phyloP scores from a whole-genome alignment of 148 eudicot genomes.

The Chenopodium formosanum region DNA sequence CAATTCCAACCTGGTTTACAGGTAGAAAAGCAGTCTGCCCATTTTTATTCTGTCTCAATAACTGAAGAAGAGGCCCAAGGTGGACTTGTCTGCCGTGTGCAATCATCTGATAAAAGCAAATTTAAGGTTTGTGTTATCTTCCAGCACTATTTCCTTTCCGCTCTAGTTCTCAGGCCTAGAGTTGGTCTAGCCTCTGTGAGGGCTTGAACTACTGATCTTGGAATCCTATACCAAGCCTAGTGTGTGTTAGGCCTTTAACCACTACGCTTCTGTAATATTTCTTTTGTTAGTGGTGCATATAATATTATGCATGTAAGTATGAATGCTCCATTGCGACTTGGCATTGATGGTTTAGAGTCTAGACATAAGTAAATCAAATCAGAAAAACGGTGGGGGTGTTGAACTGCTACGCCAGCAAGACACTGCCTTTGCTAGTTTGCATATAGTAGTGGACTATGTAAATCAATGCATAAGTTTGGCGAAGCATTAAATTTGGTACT shows the following conservation, averaged over 20 bases:
- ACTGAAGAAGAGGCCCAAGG: constrained; percentile 76
- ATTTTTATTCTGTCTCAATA: constrained; percentile 81
- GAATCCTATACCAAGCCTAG: neutral
- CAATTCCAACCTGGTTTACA: constrained; percentile 28
- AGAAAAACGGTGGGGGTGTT: neutral
- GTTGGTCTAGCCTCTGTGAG: neutral
- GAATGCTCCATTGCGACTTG: neutral
- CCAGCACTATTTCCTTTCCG: neutral
- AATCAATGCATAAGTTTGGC: too few species aligned
- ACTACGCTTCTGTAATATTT: neutral
- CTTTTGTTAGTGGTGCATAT: neutral
- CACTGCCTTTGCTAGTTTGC: neutral
- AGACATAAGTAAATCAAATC: neutral
- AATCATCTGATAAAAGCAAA: constrained; percentile 85
- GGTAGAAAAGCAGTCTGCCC: constrained; percentile 96
- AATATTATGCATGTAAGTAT: neutral
- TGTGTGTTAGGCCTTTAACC: neutral
- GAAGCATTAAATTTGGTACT: neutral
- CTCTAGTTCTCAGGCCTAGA: neutral
- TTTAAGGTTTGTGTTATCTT: constrained; percentile 63
- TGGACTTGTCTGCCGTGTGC: constrained; percentile 84
- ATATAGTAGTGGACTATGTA: neutral
- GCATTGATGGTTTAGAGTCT: neutral
- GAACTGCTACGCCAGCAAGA: neutral
- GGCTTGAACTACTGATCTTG: neutral